Conservation (phyloP, 2,329 filamentous ascomycete species). For the Curvularia sp. region DNA sequence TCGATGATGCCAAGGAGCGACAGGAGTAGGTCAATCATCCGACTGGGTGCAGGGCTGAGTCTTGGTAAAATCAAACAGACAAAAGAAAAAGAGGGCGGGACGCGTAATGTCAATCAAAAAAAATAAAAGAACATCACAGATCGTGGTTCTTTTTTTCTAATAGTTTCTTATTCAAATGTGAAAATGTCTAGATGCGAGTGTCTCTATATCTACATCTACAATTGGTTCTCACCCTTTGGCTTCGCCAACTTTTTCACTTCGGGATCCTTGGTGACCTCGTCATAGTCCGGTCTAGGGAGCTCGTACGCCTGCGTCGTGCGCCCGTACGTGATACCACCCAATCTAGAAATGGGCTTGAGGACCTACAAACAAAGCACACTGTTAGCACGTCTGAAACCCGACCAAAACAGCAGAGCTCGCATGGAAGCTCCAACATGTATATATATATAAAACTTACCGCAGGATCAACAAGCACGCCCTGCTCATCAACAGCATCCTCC, state of each 20-base stretch:
- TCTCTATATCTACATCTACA: conserved; percentile 4
- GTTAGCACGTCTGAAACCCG: not conserved
- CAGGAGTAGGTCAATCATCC: conserved; percentile 28
- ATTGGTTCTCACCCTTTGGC: conserved; percentile 10
- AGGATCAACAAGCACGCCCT: conserved; percentile 76
- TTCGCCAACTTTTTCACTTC: conserved; percentile 65
- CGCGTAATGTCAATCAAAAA: not conserved
- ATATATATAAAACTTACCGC: conserved; percentile 56
- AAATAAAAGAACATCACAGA: not conserved
- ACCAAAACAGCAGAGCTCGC: conserved; percentile 11
- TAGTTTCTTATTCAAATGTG: not conserved
- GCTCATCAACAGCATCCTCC: conserved; percentile 85
- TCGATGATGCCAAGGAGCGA: conserved; percentile 41
- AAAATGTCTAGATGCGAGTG: not conserved
- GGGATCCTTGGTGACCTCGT: conserved; percentile 55
- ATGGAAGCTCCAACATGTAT: conserved; percentile 1
- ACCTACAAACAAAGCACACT: conserved; percentile 55
- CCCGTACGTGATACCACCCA: conserved; percentile 88
- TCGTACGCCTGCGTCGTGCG: conserved; percentile 74
- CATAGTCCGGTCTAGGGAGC: conserved; percentile 66
- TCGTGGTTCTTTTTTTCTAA: not conserved
- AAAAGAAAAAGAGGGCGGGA: not conserved
- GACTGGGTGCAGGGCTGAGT: not conserved
- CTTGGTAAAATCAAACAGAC: not conserved
- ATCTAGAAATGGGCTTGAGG: conserved; percentile 74